Base-by-base conservation (phyloP, 192 early-diverging fungal genomes). In the Bifiguratus adelaidae region DNA sequence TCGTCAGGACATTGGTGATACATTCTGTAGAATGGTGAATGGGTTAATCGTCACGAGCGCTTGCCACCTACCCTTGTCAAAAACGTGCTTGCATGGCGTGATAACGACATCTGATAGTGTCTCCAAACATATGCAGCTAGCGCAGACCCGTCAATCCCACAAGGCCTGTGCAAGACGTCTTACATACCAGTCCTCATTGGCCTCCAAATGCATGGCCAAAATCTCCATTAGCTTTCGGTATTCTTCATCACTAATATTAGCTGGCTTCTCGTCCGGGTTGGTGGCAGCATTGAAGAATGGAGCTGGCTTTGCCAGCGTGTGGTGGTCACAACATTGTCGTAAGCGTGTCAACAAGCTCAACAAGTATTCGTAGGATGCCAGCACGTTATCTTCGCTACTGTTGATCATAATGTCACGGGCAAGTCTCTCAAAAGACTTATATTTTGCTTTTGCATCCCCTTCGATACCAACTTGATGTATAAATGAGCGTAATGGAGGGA, bases 401-500 rank as follows among this genome's bases (percentile, higher is more conserved):
- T n/a, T n/a, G n/a, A n/a, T n/a, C n/a, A n/a, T n/a, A n/a, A n/a
- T n/a, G n/a, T n/a, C n/a, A n/a, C n/a, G n/a, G n/a, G n/a, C n/a
- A n/a, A n/a, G n/a, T n/a, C n/a, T n/a, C n/a, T n/a, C n/a, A n/a
- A n/a, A n/a, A n/a, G n/a, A n/a, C n/a, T n/a, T n/a, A 21, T 40
- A 40, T 15, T 15, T 40, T 15, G 16, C 22, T 15, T 21, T 15
- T 5, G 37, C 37, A 15, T 40, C 37, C 18, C 15, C 7, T 13
- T 15, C 7, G 37, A 40, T 20, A 7, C 4, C 7, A 5, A 40
- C 37, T 7, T 21, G 37, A 15, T 40, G 37, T 21, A 40, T 7
- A 15, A 40, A 40, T 21, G 37, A 40, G 7, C 22, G 18, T 7
- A 40, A 56, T 1, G 24, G 49, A 1, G 82, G 81, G 8, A 88